phyloP scores from a whole-genome alignment of 78 protist species.

The Cyanophora paradoxa region DNA sequence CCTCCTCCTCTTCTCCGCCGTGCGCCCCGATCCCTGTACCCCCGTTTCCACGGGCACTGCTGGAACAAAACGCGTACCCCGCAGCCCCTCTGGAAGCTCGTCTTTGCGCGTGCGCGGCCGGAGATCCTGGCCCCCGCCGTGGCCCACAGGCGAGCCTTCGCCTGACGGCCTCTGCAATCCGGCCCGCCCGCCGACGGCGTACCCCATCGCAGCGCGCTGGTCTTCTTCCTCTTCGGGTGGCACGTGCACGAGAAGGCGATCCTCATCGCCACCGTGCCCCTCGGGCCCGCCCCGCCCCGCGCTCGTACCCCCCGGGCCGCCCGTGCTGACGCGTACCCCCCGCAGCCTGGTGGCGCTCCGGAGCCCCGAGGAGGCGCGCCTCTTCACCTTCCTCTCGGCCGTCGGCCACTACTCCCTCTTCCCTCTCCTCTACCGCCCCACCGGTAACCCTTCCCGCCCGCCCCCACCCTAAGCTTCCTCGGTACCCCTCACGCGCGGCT shows the following conservation, averaged over 20 bases:
- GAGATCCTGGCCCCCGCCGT: too few species aligned
- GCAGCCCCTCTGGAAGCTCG: too few species aligned
- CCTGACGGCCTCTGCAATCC: too few species aligned
- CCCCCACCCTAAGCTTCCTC: neutral
- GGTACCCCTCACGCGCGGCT: neutral
- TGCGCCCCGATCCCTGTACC: too few species aligned
- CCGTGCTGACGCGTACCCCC: neutral
- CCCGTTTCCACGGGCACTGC: too few species aligned
- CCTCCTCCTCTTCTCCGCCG: too few species aligned
- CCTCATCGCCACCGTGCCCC: conserved; percentile 51
- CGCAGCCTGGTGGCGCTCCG: neutral
- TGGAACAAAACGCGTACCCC: too few species aligned
- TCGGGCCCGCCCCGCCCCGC: conserved; percentile 9
- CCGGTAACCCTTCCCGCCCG: neutral
- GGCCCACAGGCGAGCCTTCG: too few species aligned
- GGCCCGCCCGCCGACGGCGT: too few species aligned
- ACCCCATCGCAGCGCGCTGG: conserved; percentile 23
- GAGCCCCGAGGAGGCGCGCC: neutral
- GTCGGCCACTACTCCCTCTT: conserved; percentile 7
- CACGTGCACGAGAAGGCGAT: conserved; percentile 97
- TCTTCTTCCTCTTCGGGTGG: conserved; percentile 77
- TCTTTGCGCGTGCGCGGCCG: too few species aligned
- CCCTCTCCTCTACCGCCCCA: conserved; percentile 3
- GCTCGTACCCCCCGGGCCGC: neutral
- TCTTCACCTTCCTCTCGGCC: neutral